These are phyloP conservation scores for Aegilops speltoides DNA, from an alignment of 176 grass and related monocot genomes.

Conservation along the genomic window DNA sequence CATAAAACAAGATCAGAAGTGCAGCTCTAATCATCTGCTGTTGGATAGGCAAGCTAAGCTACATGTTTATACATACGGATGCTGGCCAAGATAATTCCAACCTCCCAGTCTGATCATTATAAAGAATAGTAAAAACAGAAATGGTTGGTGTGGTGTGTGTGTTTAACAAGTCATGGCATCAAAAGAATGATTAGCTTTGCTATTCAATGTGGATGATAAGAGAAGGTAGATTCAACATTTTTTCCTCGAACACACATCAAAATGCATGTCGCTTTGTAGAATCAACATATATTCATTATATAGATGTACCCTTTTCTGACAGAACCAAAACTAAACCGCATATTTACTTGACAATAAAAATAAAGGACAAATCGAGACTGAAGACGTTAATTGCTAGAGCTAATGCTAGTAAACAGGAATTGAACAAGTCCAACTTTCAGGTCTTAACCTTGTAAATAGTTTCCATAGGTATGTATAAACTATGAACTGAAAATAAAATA, in stretches of 20 bases:
- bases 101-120: neutral
- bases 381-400: slow-evolving; percentile 9
- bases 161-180: slow-evolving; percentile 2
- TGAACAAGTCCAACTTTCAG: slow-evolving; percentile 1
- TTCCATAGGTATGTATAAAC: neutral
- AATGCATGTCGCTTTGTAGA: neutral
- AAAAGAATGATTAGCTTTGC: slow-evolving; percentile 2
- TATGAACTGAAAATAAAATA: slow-evolving; percentile 22
- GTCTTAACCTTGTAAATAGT: slow-evolving; percentile 3
- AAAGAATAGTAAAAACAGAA: slow-evolving; percentile 5
- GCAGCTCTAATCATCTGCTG: slow-evolving; percentile 1
- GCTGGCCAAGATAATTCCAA: neutral
- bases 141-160: neutral
- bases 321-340: neutral
- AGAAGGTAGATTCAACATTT: neutral
- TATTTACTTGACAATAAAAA: slow-evolving; percentile 11
- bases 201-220: slow-evolving; percentile 1
- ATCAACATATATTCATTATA: neutral
- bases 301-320: neutral
- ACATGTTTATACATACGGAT: neutral
- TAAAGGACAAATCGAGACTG: neutral
- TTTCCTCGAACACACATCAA: neutral
- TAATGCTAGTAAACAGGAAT: slow-evolving; percentile 10
- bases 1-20: slow-evolving; percentile 22
- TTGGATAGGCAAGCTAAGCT: slow-evolving; percentile 5